These are phyloP conservation scores for Aspergillus nanangensis DNA, from an alignment of 495 filamentous ascomycete species.

Conservation along the genomic window DNA sequence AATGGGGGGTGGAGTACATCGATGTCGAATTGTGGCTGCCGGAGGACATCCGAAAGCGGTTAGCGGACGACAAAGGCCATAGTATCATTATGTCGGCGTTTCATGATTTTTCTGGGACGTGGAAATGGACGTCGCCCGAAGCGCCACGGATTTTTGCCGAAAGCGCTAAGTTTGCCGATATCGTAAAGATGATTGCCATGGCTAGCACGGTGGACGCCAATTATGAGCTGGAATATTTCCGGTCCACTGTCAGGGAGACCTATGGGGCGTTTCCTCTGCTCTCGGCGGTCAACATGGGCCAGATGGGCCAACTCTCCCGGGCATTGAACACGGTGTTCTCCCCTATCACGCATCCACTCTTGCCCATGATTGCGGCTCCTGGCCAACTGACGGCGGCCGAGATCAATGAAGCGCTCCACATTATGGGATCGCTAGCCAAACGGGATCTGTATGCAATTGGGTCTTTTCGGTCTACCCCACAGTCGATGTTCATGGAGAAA, in stretches of 20 bases:
- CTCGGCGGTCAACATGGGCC: constrained; percentile 85
- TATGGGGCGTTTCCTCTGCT: constrained; percentile 61
- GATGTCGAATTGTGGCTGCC: constrained; percentile 85
- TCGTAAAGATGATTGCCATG: constrained; percentile 85
- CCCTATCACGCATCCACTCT: constrained; percentile 76
- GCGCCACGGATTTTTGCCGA: constrained; percentile 65
- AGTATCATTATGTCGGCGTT: constrained; percentile 83
- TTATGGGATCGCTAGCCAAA: constrained; percentile 75
- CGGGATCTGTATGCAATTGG: constrained; percentile 76
- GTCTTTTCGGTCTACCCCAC: constrained; percentile 63
- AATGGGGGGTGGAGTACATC: constrained; percentile 85
- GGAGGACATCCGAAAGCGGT: constrained; percentile 60
- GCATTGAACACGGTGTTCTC: constrained; percentile 80
- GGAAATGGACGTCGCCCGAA: constrained; percentile 72
- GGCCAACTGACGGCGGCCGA: constrained; percentile 79
- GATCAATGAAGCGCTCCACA: constrained; percentile 72
- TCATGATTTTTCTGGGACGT: constrained; percentile 77
- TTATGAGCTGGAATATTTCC: constrained; percentile 84
- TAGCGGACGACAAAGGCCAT: constrained; percentile 67
- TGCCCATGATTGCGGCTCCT: constrained; percentile 80
- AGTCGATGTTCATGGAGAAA: constrained; percentile 81
- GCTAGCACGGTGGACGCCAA: constrained; percentile 74
- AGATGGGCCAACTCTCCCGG: constrained; percentile 74
- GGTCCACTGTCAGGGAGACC: constrained; percentile 64
- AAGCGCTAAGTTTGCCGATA: constrained; percentile 70